phyloP scores from a whole-genome alignment of 495 filamentous ascomycete species.

The Penicillium nucicola region DNA sequence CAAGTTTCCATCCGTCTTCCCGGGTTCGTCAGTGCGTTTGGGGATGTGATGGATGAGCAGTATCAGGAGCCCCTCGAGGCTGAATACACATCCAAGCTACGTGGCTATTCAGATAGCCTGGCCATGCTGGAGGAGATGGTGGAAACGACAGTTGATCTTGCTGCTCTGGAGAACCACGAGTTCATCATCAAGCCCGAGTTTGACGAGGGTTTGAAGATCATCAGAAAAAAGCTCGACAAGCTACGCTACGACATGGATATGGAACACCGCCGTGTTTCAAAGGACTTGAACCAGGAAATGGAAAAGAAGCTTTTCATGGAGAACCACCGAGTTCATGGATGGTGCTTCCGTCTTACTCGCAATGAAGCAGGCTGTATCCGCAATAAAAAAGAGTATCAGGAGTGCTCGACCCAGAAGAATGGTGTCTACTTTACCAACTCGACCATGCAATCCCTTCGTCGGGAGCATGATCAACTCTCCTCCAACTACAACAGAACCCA shows the following conservation, averaged over 20 bases:
- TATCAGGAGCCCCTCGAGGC: constrained; percentile 85
- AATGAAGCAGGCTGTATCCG: constrained; percentile 91
- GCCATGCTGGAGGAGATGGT: constrained; percentile 95
- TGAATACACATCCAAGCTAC: constrained; percentile 82
- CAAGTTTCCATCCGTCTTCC: constrained; percentile 91
- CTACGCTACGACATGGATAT: constrained; percentile 76
- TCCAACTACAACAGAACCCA: constrained; percentile 97
- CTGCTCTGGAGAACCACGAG: constrained; percentile 94
- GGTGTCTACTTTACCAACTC: constrained; percentile 97
- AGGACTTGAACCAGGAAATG: constrained; percentile 85
- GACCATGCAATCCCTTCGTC: constrained; percentile 73
- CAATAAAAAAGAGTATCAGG: constrained; percentile 83
- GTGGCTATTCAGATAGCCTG: constrained; percentile 71
- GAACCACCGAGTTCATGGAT: constrained; percentile 92
- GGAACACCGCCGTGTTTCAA: constrained; percentile 73
- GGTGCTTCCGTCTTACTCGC: constrained; percentile 92
- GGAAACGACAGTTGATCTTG: constrained; percentile 95
- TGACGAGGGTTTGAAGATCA: constrained; percentile 81
- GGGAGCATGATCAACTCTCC: constrained; percentile 91
- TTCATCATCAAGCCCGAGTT: constrained; percentile 99
- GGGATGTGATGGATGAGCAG: constrained; percentile 91
- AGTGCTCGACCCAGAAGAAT: constrained; percentile 98
- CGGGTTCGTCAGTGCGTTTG: constrained; percentile 82
- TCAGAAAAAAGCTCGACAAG: constrained; percentile 87
- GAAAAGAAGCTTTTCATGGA: constrained; percentile 99